Percentiles rank a stretch among this genome's conserved stretches.
These are phyloP conservation scores for Auriculariales sp. DNA, from an alignment of 768 basidiomycete species.

Conservation along the genomic window DNA sequence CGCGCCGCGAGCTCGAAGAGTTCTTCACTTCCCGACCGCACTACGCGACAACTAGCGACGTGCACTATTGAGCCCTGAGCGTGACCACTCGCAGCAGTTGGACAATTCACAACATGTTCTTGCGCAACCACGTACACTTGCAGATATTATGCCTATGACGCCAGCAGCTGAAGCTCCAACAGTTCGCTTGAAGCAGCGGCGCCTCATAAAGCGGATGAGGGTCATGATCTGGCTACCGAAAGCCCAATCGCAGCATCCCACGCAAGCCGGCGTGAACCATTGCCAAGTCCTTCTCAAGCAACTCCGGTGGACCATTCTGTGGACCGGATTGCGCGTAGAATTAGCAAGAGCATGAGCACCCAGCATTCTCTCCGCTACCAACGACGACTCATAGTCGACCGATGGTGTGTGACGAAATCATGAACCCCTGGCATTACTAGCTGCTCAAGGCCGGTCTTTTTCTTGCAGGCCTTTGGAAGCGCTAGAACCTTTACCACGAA, in stretches of 20 bases:
- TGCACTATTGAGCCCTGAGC: neutral
- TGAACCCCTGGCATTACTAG: no score
- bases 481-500: no score
- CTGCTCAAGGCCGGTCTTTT: no score
- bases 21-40: conserved; percentile 55
- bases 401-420: no score
- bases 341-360: no score
- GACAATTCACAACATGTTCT: neutral
- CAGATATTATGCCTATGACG: neutral
- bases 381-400: no score
- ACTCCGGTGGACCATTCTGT: no score
- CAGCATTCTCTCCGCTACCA: no score
- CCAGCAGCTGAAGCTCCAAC: neutral
- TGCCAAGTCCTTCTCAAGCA: no score
- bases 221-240: neutral
- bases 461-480: no score
- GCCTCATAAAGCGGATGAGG: neutral
- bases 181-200: conserved; percentile 33
- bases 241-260: neutral
- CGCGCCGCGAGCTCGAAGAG: conserved; percentile 56
- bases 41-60: conserved; percentile 2
- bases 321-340: no score
- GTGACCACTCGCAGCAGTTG: neutral
- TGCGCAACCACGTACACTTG: conserved; percentile 1
- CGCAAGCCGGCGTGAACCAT: neutral